Conservation (phyloP, 2,329 filamentous ascomycete genomes). For the Thielaviopsis musarum region DNA sequence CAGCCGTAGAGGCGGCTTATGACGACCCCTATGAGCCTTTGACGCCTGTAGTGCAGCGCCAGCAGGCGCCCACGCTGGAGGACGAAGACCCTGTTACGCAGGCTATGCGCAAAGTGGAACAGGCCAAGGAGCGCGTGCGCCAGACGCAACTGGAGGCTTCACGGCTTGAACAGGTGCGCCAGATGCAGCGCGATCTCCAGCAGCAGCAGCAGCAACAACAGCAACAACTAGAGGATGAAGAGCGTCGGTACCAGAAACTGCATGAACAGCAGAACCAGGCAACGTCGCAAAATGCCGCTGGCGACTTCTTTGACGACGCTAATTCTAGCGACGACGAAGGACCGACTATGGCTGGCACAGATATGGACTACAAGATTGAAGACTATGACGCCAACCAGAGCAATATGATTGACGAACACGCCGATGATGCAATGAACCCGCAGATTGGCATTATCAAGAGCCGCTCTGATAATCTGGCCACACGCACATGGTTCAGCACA, state of each 20-base stretch:
- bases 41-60: conserved; percentile 25
- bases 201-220: conserved; percentile 19
- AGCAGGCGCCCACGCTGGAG: conserved; percentile 22
- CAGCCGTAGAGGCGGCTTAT: conserved; percentile 90
- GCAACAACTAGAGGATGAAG: conserved; percentile 11
- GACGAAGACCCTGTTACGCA: conserved; percentile 22
- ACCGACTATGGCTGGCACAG: conserved; percentile 73
- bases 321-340: conserved; percentile 57
- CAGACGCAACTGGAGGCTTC: conserved; percentile 53
- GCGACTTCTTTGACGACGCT: conserved; percentile 40
- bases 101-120: conserved; percentile 49
- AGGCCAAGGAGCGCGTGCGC: conserved; percentile 59
- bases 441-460: neutral
- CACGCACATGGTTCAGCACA: conserved; percentile 10
- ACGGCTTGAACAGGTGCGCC: conserved; percentile 34
- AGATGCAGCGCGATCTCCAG: conserved; percentile 4
- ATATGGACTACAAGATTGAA: conserved; percentile 63
- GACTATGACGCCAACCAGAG: conserved; percentile 40
- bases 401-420: conserved; percentile 25
- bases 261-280: neutral
- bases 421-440: neutral
- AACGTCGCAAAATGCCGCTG: conserved; percentile 3
- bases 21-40: conserved; percentile 75
- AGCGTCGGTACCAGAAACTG: conserved; percentile 20
- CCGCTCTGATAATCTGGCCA: neutral